Evolutionary conservation across 805 yeast species (phyloP).

Genomic region (Metschnikowia borealis): DNA sequence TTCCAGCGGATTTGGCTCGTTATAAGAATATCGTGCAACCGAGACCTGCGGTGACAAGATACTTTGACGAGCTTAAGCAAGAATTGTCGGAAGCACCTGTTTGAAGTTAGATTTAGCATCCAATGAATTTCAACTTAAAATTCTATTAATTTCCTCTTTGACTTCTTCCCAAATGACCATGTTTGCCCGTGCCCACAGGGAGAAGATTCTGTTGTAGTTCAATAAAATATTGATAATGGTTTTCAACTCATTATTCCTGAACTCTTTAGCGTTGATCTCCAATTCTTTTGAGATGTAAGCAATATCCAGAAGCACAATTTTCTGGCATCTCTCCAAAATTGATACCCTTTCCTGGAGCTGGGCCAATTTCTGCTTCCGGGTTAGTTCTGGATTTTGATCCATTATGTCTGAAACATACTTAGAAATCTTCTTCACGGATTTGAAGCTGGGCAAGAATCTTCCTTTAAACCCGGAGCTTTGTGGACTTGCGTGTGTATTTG

Average conservation of each 20-base stretch:
- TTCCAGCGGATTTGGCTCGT: slow-evolving; percentile 53
- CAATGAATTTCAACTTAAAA: background rate
- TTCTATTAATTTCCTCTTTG: slow-evolving; percentile 32
- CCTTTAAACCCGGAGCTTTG: slow-evolving; percentile 25
- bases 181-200: slow-evolving; percentile 66
- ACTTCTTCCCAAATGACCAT: slow-evolving; percentile 66
- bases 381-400: slow-evolving; percentile 63
- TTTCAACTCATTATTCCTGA: slow-evolving; percentile 47
- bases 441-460: slow-evolving; percentile 49
- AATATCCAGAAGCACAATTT: slow-evolving; percentile 38
- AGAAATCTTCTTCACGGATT: slow-evolving; percentile 44
- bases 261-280: slow-evolving; percentile 46
- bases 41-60: slow-evolving; percentile 58
- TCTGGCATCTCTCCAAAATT: slow-evolving; percentile 50
- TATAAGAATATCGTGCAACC: slow-evolving; percentile 65
- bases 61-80: slow-evolving; percentile 12
- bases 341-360: slow-evolving; percentile 48
- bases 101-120: background rate
- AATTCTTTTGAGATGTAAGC: slow-evolving; percentile 40
- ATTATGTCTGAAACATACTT: slow-evolving; percentile 54
- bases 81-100: background rate
- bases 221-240: slow-evolving; percentile 49
- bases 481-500: slow-evolving; percentile 1
- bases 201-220: slow-evolving; percentile 52
- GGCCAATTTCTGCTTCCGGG: slow-evolving; percentile 50